Base-by-base conservation (phyloP, 2,329 filamentous ascomycete genomes). In the Colletotrichum sp. region DNA sequence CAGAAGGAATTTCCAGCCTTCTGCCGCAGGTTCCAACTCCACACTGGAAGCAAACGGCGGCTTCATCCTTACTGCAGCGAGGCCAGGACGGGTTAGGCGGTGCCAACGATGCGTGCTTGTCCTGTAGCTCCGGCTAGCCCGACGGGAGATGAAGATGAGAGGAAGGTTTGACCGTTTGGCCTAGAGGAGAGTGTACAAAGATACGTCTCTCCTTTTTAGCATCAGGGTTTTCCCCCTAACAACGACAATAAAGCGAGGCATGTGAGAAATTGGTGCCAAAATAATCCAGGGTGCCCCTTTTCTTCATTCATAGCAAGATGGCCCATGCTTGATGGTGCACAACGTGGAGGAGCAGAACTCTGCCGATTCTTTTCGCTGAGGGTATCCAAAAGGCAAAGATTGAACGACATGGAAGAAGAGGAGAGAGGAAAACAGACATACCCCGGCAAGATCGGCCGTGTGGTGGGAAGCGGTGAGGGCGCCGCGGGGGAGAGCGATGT, bases 11-110 rank as follows among this genome's bases (percentile, higher is more conserved):
- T 30, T 32, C 8, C 69, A 68, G 63, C 63, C 69, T 76, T 76
- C 73, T 64, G 24, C 52, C 36, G 55, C 72, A 60, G 28, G 68
- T 26, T 52, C 36, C 21, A 59, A 39, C 62, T 32, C 28, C 62
- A 36, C 62, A 15, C 24, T 63, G 73, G 62, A 72, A 66, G 63
- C 39, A 57, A 44, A 68, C 73, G 72, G 69, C 64, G 73, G 70
- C 64, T 73, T 68, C 57, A 72, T 30, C 69, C 39, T 73, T 68
- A 30, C 39, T 68, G 59, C 70, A 52, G 63, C 64, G 63, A 28
- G n/a, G 57, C 64, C 44, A 24, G 28, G 64, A 64, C 13, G 64
- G 69, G 73, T 16, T 44, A 65, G 36, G 59, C 70, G 64, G 10
- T 26, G 44, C 28, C 64, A 68, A n/a, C 32, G 32, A 36, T 34